Evolutionary conservation across 768 basidiomycete genomes (phyloP).

Genomic region (Suillus discolor): DNA sequence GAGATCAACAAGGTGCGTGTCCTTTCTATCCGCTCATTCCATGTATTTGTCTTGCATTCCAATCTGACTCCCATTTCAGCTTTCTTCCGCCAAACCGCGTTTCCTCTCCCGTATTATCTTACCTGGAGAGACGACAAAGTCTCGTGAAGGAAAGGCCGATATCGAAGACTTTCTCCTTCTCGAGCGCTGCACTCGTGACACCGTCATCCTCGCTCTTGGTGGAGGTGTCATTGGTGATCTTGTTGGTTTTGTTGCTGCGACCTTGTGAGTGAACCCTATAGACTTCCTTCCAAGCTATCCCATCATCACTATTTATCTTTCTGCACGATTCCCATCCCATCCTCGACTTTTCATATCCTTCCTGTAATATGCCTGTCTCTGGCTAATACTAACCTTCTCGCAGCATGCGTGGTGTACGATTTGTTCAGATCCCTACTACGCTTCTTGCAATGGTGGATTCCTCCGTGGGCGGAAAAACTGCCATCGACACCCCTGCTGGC

Average conservation of each 20-base stretch:
- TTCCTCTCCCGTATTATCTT: constrained; percentile 80
- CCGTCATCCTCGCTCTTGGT: constrained; percentile 90
- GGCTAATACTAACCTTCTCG: constrained; percentile 8
- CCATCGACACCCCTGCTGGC: constrained; percentile 97
- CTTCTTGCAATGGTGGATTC: constrained; percentile 99
- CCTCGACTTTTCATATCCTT: constrained; percentile 8
- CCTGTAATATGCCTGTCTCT: not conserved
- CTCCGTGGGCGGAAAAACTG: constrained; percentile 96
- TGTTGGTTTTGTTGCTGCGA: constrained; percentile 95
- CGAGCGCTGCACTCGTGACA: constrained; percentile 90
- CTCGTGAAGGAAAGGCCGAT: constrained; percentile 85
- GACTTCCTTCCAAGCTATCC: not conserved
- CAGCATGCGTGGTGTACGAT: constrained; percentile 96
- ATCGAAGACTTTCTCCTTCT: constrained; percentile 92
- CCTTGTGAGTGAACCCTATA: constrained; percentile 64
- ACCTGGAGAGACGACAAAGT: constrained; percentile 94
- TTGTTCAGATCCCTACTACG: constrained; percentile 96
- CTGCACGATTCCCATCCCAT: not conserved
- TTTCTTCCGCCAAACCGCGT: constrained; percentile 45
- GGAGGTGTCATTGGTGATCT: constrained; percentile 98
- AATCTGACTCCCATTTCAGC: not conserved
- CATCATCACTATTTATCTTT: not conserved
- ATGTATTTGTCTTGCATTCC: not conserved
- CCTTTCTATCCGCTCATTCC: not conserved
- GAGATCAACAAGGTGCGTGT: constrained; percentile 30